Evolutionary conservation across 352 stramenopile species (phyloP).

Genomic region (Thalassiosira livingstoniorum): DNA sequence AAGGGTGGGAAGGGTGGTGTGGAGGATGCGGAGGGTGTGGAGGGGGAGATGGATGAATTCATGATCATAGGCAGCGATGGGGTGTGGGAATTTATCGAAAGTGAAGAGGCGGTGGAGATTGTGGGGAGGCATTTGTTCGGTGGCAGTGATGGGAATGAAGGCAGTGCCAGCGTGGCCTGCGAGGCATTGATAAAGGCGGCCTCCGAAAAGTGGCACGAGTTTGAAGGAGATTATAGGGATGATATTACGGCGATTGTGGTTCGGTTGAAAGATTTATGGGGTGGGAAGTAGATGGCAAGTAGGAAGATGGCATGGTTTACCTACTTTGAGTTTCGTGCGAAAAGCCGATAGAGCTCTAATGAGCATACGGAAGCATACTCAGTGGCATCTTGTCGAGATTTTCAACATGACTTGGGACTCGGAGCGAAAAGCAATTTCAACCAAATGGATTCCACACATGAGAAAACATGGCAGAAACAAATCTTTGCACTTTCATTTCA

Average conservation of each 20-base stretch:
- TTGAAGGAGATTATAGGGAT: slow-evolving; percentile 89
- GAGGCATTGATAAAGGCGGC: slow-evolving; percentile 87
- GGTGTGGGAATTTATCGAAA: slow-evolving; percentile 88
- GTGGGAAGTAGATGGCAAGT: not conserved
- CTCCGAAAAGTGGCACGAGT: slow-evolving; percentile 85
- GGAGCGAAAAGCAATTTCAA: no score
- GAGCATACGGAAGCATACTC: no score
- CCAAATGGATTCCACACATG: no score
- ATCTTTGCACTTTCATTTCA: no score
- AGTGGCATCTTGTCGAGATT: no score
- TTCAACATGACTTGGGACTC: no score
- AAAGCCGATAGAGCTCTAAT: no score
- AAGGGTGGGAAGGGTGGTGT: no score
- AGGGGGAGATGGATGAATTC: slow-evolving; percentile 85
- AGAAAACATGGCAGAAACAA: no score
- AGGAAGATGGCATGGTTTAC: no score
- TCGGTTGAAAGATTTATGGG: slow-evolving; percentile 69
- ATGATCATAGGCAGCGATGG: slow-evolving; percentile 87
- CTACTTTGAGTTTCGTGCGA: no score
- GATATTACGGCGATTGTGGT: slow-evolving; percentile 88
- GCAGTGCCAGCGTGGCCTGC: slow-evolving; percentile 70
- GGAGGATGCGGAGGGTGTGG: no score
- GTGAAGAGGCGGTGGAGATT: slow-evolving; percentile 86
- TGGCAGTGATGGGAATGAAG: slow-evolving; percentile 1
- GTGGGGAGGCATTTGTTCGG: slow-evolving; percentile 73